These are phyloP conservation scores for Solanum infundibuliforme DNA, from an alignment of 257 asterid genomes.

Conservation along the genomic window DNA sequence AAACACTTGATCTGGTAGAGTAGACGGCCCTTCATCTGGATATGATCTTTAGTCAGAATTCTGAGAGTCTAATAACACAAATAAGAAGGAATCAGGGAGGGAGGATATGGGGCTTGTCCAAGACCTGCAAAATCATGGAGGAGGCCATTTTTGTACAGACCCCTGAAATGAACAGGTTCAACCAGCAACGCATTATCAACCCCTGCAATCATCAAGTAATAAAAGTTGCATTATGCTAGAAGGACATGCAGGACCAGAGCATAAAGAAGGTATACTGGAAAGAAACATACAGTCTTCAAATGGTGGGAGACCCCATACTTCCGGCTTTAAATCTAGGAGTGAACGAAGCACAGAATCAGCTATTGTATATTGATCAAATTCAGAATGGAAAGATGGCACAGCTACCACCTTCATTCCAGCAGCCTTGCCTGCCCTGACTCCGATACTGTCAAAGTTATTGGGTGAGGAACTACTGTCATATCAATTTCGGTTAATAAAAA, in stretches of 20 bases:
- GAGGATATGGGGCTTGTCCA: not conserved
- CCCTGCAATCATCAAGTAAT: constrained; percentile 40
- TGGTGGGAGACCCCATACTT: constrained; percentile 84
- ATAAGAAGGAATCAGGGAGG: not conserved
- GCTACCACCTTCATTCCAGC: constrained; percentile 86
- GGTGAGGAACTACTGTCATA: not conserved
- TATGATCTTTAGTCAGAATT: not conserved
- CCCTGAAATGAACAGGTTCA: constrained; percentile 48
- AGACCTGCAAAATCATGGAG: constrained; percentile 51
- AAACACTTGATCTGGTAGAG: constrained; percentile 61
- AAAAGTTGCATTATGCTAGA: not conserved
- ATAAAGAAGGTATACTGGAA: not conserved
- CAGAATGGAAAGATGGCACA: constrained; percentile 67
- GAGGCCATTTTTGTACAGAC: constrained; percentile 36
- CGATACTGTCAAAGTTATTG: constrained; percentile 43
- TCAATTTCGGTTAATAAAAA: not conserved
- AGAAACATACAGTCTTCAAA: constrained; percentile 58
- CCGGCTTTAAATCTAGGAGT: constrained; percentile 60
- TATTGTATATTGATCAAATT: constrained; percentile 37
- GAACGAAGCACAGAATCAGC: constrained; percentile 70
- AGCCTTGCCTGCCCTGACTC: constrained; percentile 88
- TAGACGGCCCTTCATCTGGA: constrained; percentile 35
- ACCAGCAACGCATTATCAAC: constrained; percentile 46
- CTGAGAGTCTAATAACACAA: not conserved
- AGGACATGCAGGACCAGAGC: not conserved